Conservation (phyloP, 495 filamentous ascomycete genomes). For the Penicillium chermesinum region DNA sequence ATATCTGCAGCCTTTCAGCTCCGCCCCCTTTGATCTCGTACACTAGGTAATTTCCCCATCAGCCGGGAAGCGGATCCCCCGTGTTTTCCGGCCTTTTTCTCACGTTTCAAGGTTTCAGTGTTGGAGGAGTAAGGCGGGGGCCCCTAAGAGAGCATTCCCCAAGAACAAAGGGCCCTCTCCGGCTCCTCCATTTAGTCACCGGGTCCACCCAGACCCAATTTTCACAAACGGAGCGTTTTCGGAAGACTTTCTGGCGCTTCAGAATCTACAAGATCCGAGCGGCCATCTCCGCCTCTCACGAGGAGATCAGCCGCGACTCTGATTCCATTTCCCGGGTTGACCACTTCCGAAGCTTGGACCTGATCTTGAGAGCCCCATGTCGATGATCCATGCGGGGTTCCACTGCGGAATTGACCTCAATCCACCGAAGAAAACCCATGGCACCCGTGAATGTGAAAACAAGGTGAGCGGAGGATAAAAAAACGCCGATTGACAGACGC, state of each 20-base stretch:
- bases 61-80: conserved; percentile 3
- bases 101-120: not conserved
- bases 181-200: conserved; percentile 7
- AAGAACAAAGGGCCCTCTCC: too few relatives aligned
- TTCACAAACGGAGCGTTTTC: conserved; percentile 20
- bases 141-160: too few relatives aligned
- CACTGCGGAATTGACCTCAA: not conserved
- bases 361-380: conserved; percentile 3
- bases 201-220: conserved; percentile 19
- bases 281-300: conserved; percentile 7
- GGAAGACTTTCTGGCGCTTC: conserved; percentile 18
- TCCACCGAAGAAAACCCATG: not conserved
- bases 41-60: not conserved
- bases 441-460: too few relatives aligned
- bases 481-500: conserved; percentile 6
- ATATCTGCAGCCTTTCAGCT: not conserved
- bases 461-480: not conserved
- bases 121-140: too few relatives aligned
- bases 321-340: not conserved
- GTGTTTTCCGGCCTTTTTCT: too few relatives aligned
- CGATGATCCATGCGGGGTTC: not conserved
- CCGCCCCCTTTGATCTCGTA: not conserved
- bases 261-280: conserved; percentile 13
- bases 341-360: conserved; percentile 7
- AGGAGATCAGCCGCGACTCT: not conserved